Base-by-base conservation (phyloP, 2,329 filamentous ascomycete species). In the Orbilia quercus region DNA sequence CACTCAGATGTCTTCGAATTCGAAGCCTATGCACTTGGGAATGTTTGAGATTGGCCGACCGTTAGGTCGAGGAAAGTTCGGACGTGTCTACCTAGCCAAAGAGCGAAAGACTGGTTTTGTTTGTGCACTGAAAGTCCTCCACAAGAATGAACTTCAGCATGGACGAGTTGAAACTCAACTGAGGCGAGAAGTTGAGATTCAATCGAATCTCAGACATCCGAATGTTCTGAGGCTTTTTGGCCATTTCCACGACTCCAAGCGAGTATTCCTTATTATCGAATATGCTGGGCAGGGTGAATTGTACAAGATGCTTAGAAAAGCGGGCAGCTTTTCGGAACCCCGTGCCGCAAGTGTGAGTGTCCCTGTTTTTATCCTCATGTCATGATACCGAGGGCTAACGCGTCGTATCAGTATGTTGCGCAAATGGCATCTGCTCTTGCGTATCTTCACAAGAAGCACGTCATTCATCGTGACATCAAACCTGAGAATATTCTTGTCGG, bases 391-490 rank as follows among this genome's bases (percentile, higher is more conserved):
- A n/a, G 53, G 45, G 54, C 71, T 38, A 23, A 20, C 36, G 16
- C n/a, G 51, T 44, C 16, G 40, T 4, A 34, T 14, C 47, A 92
- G 82, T 96, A 94, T 81, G 88, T 95, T 75, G 91, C 91, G 1
- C 91, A 96, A 81, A 95, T 95, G 91, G 90, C 91, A n/a, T 90
- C 90, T 47, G 92, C 92, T 0, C 83, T 96, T 77, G 89, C 89
- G 77, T 98, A 97, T 79, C 86, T 97, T 48, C 93, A 97, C 84
- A 92, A 92, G 80, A 98, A 98, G 84, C 92, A 97, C 81, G 91
- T 98, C 77, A 98, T 98, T 83, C 94, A 98, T 82, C 87, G 93
- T 70, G 93, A 98, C 78, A 98, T 98, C 83, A 98, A 98, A 84
- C 93, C 93, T 1, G 93, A 98, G 82, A 98, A 98, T 79, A 98